phyloP scores from a whole-genome alignment of 129 eudicot genomes.

The Lonicera japonica region DNA sequence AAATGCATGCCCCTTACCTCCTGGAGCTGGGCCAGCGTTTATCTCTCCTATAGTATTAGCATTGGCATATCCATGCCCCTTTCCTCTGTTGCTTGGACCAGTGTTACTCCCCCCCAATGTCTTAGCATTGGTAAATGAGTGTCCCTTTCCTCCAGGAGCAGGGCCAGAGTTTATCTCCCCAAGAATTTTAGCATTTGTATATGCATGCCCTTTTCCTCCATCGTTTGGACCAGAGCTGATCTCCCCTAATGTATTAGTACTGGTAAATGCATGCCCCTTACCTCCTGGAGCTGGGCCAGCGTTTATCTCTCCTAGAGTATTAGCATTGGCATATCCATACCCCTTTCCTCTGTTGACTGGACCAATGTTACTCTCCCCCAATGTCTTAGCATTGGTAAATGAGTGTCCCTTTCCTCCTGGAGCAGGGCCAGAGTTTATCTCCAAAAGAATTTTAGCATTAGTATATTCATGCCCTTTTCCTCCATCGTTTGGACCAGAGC shows the following conservation, averaged over 20 bases:
- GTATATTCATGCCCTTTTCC: background rate
- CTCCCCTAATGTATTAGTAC: background rate
- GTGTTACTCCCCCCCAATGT: background rate
- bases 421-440: background rate
- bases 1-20: background rate
- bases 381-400: background rate
- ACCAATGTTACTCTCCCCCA: constrained; percentile 18
- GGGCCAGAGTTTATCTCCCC: constrained; percentile 22
- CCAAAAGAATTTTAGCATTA: background rate
- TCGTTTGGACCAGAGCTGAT: constrained; percentile 9
- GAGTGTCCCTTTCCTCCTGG: background rate
- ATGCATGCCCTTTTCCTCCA: background rate
- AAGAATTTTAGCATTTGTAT: background rate
- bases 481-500: background rate
- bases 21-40: background rate
- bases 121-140: background rate
- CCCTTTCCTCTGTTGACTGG: constrained; percentile 31
- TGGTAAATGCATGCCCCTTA: constrained; percentile 17
- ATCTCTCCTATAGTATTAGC: background rate
- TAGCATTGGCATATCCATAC: background rate
- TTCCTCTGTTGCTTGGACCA: constrained; percentile 3
- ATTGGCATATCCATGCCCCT: background rate
- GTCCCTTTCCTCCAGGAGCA: constrained; percentile 8
- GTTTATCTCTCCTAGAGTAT: background rate
- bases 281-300: constrained; percentile 29